These are phyloP conservation scores for Aspergillus haitiensis DNA, from an alignment of 495 filamentous ascomycete species.

Conservation along the genomic window DNA sequence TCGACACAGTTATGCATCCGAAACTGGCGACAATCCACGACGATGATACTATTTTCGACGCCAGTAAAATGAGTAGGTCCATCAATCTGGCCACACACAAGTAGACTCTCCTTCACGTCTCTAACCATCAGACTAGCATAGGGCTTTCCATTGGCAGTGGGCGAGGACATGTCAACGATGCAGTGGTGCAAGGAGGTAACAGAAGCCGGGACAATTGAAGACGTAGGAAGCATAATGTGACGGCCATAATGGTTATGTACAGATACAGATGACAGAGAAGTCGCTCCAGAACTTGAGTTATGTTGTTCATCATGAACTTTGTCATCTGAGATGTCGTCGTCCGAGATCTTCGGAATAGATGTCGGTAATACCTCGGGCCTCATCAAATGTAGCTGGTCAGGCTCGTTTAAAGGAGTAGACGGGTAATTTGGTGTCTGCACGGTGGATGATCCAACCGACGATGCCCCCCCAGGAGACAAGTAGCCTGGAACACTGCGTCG, in stretches of 20 bases:
- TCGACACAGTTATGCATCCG: constrained; percentile 84
- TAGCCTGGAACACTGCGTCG: constrained; percentile 47
- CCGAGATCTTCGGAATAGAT: constrained; percentile 31
- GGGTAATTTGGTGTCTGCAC: constrained; percentile 54
- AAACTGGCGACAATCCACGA: constrained; percentile 78
- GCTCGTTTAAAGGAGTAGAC: constrained; percentile 51
- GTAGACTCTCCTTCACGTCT: constrained; percentile 62
- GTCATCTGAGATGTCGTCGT: constrained; percentile 21
- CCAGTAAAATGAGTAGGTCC: constrained; percentile 81
- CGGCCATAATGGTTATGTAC: constrained; percentile 61
- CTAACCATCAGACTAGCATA: constrained; percentile 76
- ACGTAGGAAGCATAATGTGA: constrained; percentile 70
- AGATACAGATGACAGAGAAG: constrained; percentile 53
- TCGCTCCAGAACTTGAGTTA: constrained; percentile 29
- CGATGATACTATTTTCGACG: constrained; percentile 69
- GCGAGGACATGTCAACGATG: constrained; percentile 75
- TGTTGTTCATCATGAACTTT: constrained; percentile 24
- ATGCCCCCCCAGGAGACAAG: constrained; percentile 37
- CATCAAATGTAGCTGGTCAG: constrained; percentile 38
- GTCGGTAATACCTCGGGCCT: constrained; percentile 42
- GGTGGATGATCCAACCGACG: constrained; percentile 51
- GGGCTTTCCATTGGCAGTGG: constrained; percentile 59
- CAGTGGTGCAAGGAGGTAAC: constrained; percentile 70
- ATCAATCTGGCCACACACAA: constrained; percentile 74
- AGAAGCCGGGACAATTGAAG: constrained; percentile 67